phyloP scores from a whole-genome alignment of 768 basidiomycete species.

The Boletus speciosus region DNA sequence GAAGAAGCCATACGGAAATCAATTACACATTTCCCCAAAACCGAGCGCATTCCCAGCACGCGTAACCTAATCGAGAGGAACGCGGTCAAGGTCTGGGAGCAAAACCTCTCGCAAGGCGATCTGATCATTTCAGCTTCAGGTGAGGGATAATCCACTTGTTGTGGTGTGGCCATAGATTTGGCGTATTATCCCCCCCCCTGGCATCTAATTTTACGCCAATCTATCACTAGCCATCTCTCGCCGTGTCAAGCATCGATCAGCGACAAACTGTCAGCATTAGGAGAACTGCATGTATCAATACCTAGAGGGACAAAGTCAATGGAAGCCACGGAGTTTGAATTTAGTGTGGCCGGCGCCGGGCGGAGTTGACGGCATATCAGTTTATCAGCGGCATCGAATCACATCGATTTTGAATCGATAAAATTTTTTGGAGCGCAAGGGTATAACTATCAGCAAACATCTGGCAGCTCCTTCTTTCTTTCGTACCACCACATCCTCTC shows the following conservation, averaged over 20 bases:
- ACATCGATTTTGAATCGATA: conserved; percentile 65
- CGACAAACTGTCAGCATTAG: conserved; percentile 1
- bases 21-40: conserved; percentile 21
- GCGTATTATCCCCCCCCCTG: conserved; percentile 3
- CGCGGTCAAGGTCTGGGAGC: conserved; percentile 8
- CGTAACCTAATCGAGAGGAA: conserved; percentile 20
- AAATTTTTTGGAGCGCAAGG: conserved; percentile 52
- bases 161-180: conserved; percentile 12
- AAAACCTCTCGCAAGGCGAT: neutral
- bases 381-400: conserved; percentile 45
- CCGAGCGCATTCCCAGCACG: conserved; percentile 33
- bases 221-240: conserved; percentile 9
- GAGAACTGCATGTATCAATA: conserved; percentile 12
- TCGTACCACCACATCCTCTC: conserved; percentile 35
- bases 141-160: neutral
- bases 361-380: conserved; percentile 47
- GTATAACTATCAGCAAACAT: conserved; percentile 62
- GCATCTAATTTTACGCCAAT: conserved; percentile 7
- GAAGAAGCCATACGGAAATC: conserved; percentile 31
- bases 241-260: conserved; percentile 9
- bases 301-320: neutral
- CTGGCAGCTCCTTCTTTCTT: conserved; percentile 33
- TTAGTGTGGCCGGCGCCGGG: conserved; percentile 25
- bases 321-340: conserved; percentile 14
- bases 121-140: neutral